phyloP scores from a whole-genome alignment of 2,329 filamentous ascomycete species.

The Trichophyton verrucosum region DNA sequence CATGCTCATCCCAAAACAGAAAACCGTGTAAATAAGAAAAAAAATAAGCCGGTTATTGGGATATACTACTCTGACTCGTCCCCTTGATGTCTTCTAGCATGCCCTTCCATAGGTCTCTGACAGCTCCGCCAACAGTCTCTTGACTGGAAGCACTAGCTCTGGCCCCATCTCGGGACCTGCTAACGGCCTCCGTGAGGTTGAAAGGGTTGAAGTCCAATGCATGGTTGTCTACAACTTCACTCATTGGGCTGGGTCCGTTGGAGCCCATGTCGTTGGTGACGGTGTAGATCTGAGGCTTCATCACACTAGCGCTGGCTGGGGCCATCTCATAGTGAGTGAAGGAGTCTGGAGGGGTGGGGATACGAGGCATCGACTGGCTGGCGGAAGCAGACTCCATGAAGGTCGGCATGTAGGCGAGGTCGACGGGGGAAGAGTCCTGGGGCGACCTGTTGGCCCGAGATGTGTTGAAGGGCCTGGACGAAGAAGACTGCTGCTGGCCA shows the following conservation, averaged over 20 bases:
- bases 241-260: constrained; percentile 42
- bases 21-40: background rate
- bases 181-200: constrained; percentile 41
- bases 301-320: constrained; percentile 19
- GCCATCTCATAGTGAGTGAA: constrained; percentile 19
- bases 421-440: constrained; percentile 48
- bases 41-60: background rate
- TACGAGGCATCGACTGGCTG: constrained; percentile 29
- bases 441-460: constrained; percentile 44
- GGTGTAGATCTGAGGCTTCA: constrained; percentile 47
- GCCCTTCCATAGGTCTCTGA: constrained; percentile 36
- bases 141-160: constrained; percentile 23
- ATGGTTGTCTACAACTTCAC: constrained; percentile 46
- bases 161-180: constrained; percentile 27
- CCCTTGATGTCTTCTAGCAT: constrained; percentile 41
- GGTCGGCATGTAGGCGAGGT: constrained; percentile 50
- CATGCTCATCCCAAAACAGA: background rate
- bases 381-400: constrained; percentile 28
- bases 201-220: constrained; percentile 45
- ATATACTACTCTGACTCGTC: constrained; percentile 9
- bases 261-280: constrained; percentile 36
- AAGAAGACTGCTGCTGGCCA: constrained; percentile 16
- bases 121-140: constrained; percentile 25
- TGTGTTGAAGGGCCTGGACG: constrained; percentile 48
- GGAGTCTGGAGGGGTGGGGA: constrained; percentile 40